Percentiles rank a stretch among this genome's conserved stretches.
Conservation (phyloP, 176 grass and related monocot species). For the Carex scoparia region DNA sequence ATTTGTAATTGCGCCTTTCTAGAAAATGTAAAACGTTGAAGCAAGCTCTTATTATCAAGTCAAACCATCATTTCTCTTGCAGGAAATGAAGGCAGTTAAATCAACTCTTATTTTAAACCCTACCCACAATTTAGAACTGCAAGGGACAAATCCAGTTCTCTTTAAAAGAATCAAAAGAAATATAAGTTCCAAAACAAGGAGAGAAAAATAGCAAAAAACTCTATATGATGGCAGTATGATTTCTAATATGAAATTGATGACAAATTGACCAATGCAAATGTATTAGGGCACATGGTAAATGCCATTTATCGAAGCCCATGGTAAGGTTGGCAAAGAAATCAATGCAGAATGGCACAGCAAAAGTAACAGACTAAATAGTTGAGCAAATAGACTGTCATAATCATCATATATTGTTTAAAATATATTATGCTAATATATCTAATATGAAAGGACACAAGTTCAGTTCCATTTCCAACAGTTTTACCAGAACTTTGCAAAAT, state of each 20-base stretch:
- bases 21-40: background rate
- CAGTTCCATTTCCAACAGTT: background rate
- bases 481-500: background rate
- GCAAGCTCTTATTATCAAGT: background rate
- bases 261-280: background rate
- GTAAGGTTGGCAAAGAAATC: background rate
- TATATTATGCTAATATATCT: background rate
- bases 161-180: background rate
- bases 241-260: background rate
- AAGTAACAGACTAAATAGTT: background rate
- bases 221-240: background rate
- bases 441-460: background rate
- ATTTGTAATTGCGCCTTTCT: background rate
- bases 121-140: background rate
- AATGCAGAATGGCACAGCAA: background rate
- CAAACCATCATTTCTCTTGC: background rate
- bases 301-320: background rate
- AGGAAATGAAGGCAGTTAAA: background rate
- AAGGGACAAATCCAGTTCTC: background rate
- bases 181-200: background rate
- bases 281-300: background rate
- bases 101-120: background rate
- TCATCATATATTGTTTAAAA: background rate
- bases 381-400: background rate
- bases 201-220: background rate